Evolutionary conservation across 768 basidiomycete species (phyloP), one percentile per base, ranked within the genome.

Genomic region (Lanmaoa rubissima): DNA sequence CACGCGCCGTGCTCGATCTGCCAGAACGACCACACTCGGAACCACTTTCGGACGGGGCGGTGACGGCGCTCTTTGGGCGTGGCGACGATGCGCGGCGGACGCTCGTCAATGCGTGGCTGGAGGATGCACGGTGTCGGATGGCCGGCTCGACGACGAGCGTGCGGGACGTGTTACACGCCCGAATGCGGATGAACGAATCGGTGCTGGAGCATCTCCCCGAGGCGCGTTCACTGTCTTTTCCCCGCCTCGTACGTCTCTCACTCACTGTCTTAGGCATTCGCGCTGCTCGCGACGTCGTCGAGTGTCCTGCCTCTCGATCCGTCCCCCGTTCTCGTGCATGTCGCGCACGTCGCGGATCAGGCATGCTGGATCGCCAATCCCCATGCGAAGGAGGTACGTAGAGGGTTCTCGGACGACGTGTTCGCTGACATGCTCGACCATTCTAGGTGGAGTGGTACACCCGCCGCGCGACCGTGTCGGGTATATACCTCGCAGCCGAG

Each of bases 401-500:
- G 60, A 13, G 26, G 36, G 17, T 38, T 11, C 11, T 43, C 5
- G 49, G 11, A 8, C 14, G 35, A 17, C 4, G 32, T 17, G 45
- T 17, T 38, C 6, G 53, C 48, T 55, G 28, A 54, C 34, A 8
- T 5, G n/a, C 28, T 16, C 36, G 47, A 28, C 14, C 21, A 14
- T 36, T 16, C 21, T 53, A 92, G 90, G 72, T 83, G 50, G 76
- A 80, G 9, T 93, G 91, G 91, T 92, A 92, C 69, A 74, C 84
- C 7, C 81, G 77, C 36, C 78, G 92, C 35, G 82, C 81, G 0
- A 81, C 87, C 1, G 64, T 92, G 34, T 83, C 87, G 8, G 78
- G 81, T 1, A 74, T 89, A 14, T 94, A 93, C 62, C 77, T 82
- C 14, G 84, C 87, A n/a, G 83, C 89, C 58, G 91, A 93, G 72